Base-by-base conservation (phyloP, 495 filamentous ascomycete genomes). In the Podospora sp. region DNA sequence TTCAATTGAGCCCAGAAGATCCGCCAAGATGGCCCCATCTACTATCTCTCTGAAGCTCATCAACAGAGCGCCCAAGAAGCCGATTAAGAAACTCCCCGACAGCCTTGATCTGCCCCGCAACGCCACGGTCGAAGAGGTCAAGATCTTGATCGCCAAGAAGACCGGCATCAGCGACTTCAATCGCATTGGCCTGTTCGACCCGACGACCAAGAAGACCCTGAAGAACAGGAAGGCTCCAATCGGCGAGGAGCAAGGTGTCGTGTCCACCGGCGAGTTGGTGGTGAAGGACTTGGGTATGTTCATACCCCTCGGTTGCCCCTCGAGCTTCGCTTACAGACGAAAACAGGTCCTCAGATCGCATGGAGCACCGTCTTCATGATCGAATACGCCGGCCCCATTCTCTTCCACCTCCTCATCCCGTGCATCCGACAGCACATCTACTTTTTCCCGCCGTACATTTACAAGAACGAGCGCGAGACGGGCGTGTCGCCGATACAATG, bases 331-430 rank as follows among this genome's bases (percentile, higher is more conserved):
- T 73, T 53, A 73, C 71, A 24, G 24, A 27, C 51, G 6, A 53
- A 51, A 35, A 52, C 60, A 97, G 94, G 95, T 57, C 90, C 90
- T 33, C 95, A 99, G 78, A 91, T 97, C 65, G 88, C 87, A 59
- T 99, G 95, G 95, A 90, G 89, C 66, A 94, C 92, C 61, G 96
- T 97, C 73, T 99, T 93, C 81, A 79, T 96, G 65, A 87, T 97
- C 77, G 95, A 99, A 82, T 99, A 99, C 79, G 81, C 93, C 65
- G 95, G 95, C 8, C 95, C 95, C n/a, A 88, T 98, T 69, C 76
- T 97, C 72, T 91, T 97, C 81, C 94, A 79, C 89, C 73, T 87
- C 27, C 82, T 89, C 49, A 79, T 86, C 72, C 81, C 93, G 71
- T 88, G 85, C 67, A 78, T 94, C 60, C 92, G 92, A 26, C 85